Conservation (phyloP, 352 stramenopile genomes). For the Phytophthora lateralis region DNA sequence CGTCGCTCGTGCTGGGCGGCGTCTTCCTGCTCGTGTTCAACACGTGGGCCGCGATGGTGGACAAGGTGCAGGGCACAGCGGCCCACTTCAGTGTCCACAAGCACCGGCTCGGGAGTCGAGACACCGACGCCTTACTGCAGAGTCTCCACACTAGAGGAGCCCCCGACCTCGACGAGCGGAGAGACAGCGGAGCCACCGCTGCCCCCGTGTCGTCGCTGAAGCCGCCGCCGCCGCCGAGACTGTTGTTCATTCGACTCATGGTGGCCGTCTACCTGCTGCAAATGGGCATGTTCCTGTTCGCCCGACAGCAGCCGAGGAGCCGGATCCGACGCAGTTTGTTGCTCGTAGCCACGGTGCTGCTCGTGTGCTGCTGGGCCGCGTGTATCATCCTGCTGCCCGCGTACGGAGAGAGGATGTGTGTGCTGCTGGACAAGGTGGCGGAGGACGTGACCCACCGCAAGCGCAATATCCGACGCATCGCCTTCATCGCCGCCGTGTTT, state of each 20-base stretch:
- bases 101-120: constrained; percentile 2
- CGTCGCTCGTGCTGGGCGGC: constrained; percentile 46
- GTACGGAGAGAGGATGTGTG: constrained; percentile 61
- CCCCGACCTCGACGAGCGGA: constrained; percentile 24
- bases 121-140: constrained; percentile 21
- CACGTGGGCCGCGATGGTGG: constrained; percentile 71
- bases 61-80: constrained; percentile 43
- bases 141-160: constrained; percentile 30
- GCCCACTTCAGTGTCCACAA: constrained; percentile 3
- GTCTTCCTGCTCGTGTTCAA: constrained; percentile 72
- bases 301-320: constrained; percentile 33
- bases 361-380: constrained; percentile 54
- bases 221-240: constrained; percentile 39
- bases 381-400: constrained; percentile 58
- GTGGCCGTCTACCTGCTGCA: constrained; percentile 54
- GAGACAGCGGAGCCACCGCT: constrained; percentile 21
- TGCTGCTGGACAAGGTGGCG: constrained; percentile 58
- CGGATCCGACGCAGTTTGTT: constrained; percentile 46
- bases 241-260: constrained; percentile 64
- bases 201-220: constrained; percentile 16
- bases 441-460: constrained; percentile 55
- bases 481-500: constrained; percentile 57
- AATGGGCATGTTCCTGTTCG: constrained; percentile 50
- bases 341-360: constrained; percentile 49
- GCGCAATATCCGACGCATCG: constrained; percentile 66